Evolutionary conservation across 257 asterid species (phyloP).

Genomic region (Thymus quinquecostatus): DNA sequence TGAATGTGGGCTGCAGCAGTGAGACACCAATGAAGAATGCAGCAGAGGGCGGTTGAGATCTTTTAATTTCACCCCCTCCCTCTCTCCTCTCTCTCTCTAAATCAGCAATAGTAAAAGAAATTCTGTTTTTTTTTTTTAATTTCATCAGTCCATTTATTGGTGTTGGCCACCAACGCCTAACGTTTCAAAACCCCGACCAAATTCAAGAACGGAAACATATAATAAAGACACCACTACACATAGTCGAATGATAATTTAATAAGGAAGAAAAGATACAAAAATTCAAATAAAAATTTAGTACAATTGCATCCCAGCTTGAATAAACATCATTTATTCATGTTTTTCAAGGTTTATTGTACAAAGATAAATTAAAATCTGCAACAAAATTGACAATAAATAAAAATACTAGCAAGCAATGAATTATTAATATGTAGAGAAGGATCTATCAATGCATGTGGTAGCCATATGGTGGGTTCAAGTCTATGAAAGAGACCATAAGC

Average conservation of each 20-base stretch:
- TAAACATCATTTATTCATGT: background rate
- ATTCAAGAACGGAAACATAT: background rate
- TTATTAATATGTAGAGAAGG: background rate
- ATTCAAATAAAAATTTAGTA: background rate
- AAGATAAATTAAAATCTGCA: too few species aligned
- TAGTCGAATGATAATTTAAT: background rate
- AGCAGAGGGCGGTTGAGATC: conserved; percentile 44
- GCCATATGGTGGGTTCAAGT: conserved; percentile 28
- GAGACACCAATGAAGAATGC: conserved; percentile 23
- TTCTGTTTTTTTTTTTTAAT: too few species aligned
- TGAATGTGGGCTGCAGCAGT: conserved; percentile 21
- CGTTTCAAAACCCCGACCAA: background rate
- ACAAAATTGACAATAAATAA: background rate
- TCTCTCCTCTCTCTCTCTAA: background rate
- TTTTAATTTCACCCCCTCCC: conserved; percentile 30
- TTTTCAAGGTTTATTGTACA: background rate
- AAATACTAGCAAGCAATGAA: too few species aligned
- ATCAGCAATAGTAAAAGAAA: too few species aligned
- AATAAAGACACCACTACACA: background rate
- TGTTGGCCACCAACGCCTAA: conserved; percentile 7
- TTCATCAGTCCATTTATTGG: conserved; percentile 15
- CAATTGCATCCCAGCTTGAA: background rate
- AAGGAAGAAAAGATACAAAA: background rate
- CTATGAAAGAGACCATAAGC: conserved; percentile 29
- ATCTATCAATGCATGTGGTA: conserved; percentile 33